Base-by-base conservation (phyloP, 305 asterid genomes). In the Plantago coronopus region DNA sequence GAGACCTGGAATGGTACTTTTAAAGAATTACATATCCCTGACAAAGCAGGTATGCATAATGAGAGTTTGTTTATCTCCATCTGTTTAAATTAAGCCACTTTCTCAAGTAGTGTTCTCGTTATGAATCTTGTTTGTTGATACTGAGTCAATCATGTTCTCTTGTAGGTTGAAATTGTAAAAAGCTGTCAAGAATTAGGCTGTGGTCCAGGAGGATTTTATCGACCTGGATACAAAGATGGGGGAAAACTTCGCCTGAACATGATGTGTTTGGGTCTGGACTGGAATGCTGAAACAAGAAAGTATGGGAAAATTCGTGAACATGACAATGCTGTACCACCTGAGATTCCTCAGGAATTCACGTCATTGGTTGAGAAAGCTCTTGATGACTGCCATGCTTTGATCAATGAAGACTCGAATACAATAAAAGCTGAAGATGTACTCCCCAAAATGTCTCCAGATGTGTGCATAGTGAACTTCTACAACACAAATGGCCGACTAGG, bases 201-300 rank as follows among this genome's bases (percentile, higher is more conserved):
- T 54, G 79, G 86, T 22, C 63, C 72, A 0, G 90, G 86, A 1
- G 88, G 95, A 7, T 85, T 85, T 70, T 85, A 81, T 72, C 74
- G 61, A 46, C 90, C 90, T 16, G 85, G 90, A 18, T 85, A 65
- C 21, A 4, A 77, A 10, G 79, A 77, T 61, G 95, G 90, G 47
- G 84, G 83, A 40, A 83, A 83, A 70, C 76, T 85, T 19, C 72
- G 73, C 6, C 74, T 85, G 11, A 67, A 72, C 63, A 83, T 85
- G 95, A 85, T 83, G 95, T 83, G 90, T 56, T 79, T 85, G 13
- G 95, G 95, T 67, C 74, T 63, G 1, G 89, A 83, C 63, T 85
- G 95, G 90, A 60, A 83, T 65, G 84, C 90, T 46, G 83, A 77
- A 61, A 79, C 95, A 16, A 77, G 53, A 74, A 44, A 38, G 29